Evolutionary conservation across 345 rosid genomes (phyloP).

Genomic region (Sonneratia alba): DNA sequence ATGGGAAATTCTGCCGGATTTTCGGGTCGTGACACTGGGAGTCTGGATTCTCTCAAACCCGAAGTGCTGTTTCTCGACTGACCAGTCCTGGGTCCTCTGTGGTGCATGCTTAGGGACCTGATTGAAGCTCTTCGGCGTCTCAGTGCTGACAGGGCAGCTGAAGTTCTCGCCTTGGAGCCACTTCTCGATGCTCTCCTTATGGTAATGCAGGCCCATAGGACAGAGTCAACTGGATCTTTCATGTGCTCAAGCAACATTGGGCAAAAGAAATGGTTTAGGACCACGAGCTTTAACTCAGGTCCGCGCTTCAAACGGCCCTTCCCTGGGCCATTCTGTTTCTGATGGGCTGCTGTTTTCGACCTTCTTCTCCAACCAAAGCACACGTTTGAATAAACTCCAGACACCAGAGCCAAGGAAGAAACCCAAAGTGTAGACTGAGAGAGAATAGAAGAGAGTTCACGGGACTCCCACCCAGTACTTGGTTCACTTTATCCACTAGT

Average conservation of each 20-base stretch:
- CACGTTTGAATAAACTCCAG: constrained; percentile 2
- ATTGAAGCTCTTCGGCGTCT: constrained; percentile 27
- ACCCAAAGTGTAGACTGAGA: not conserved
- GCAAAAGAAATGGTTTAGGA: constrained; percentile 58
- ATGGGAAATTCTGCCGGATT: too few relatives aligned
- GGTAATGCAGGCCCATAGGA: constrained; percentile 75
- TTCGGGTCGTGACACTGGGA: constrained; percentile 41
- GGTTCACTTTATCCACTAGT: too few relatives aligned
- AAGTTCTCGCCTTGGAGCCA: constrained; percentile 69
- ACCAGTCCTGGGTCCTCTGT: constrained; percentile 52
- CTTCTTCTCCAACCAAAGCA: constrained; percentile 36
- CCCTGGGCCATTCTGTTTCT: not conserved
- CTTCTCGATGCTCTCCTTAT: constrained; percentile 59
- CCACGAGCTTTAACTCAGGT: constrained; percentile 14
- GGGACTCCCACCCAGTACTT: too few relatives aligned
- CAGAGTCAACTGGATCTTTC: constrained; percentile 67
- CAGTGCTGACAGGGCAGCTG: constrained; percentile 58
- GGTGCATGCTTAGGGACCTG: constrained; percentile 48
- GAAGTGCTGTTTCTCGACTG: constrained; percentile 27
- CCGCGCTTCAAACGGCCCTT: not conserved
- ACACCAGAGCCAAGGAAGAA: not conserved
- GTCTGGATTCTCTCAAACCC: constrained; percentile 54
- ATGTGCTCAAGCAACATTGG: constrained; percentile 71
- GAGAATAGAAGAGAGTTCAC: too few relatives aligned
- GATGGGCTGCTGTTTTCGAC: constrained; percentile 3